These are phyloP conservation scores for Paraphoma sp. DNA, from an alignment of 2,329 filamentous ascomycete genomes.

Conservation along the genomic window DNA sequence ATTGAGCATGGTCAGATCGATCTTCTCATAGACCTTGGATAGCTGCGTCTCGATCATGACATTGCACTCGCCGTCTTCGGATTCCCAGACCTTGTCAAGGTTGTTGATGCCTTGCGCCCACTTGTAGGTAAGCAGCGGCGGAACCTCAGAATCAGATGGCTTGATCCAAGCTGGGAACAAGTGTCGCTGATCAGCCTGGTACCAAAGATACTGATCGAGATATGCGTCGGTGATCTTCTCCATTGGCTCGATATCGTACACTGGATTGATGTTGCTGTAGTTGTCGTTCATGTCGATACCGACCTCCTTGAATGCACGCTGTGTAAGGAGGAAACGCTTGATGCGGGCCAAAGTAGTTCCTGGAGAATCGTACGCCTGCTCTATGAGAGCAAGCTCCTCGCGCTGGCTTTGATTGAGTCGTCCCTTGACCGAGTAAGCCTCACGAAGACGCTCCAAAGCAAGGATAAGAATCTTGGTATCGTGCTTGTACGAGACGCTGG, in stretches of 20 bases:
- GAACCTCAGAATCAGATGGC: constrained; percentile 96
- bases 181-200: constrained; percentile 96
- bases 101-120: constrained; percentile 99
- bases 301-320: constrained; percentile 98
- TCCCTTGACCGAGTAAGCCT: constrained; percentile 97
- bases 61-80: constrained; percentile 92
- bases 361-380: constrained; percentile 97
- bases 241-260: constrained; percentile 98
- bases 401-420: constrained; percentile 96
- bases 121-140: constrained; percentile 93
- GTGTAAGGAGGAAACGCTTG: constrained; percentile 95
- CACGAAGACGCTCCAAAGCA: constrained; percentile 87
- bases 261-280: constrained; percentile 98
- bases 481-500: constrained; percentile 98
- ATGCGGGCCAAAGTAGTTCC: constrained; percentile 95
- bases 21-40: constrained; percentile 99
- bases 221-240: constrained; percentile 99
- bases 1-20: constrained; percentile 94
- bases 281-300: constrained; percentile 99
- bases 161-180: constrained; percentile 99
- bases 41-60: constrained; percentile 98
- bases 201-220: constrained; percentile 98
- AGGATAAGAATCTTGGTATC: constrained; percentile 99
- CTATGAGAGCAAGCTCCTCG: constrained; percentile 94
- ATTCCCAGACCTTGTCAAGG: constrained; percentile 92